phyloP scores from a whole-genome alignment of 2,329 filamentous ascomycete genomes.

The Aspergillus brasiliensis region DNA sequence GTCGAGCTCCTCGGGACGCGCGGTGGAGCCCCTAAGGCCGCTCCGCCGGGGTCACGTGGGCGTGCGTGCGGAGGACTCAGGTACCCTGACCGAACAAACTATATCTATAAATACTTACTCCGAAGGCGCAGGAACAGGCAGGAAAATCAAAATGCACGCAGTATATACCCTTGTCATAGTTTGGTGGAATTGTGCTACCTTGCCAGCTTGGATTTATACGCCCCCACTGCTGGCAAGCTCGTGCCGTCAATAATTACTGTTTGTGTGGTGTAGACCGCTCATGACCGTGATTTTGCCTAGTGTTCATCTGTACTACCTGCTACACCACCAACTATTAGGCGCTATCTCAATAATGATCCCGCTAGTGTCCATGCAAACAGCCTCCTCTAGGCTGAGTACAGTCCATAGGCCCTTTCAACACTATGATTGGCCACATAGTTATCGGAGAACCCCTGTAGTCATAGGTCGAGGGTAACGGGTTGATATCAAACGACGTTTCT shows the following conservation, averaged over 20 bases:
- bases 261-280: not conserved
- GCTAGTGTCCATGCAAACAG: not conserved
- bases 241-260: not conserved
- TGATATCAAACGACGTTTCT: too few species aligned
- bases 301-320: not conserved
- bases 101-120: too few species aligned
- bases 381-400: not conserved
- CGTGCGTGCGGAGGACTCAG: too few species aligned
- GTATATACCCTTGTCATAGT: too few species aligned
- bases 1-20: slow-evolving; percentile 9
- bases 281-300: not conserved
- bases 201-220: not conserved
- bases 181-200: not conserved
- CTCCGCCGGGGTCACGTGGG: not conserved
- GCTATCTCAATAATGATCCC: not conserved
- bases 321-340: not conserved
- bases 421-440: not conserved
- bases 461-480: too few species aligned
- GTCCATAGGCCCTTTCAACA: not conserved
- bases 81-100: not conserved
- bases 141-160: not conserved
- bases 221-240: too few species aligned
- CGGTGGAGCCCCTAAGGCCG: slow-evolving; percentile 9
- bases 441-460: not conserved
- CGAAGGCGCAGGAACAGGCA: not conserved